These are phyloP conservation scores for Hypoxylon sp. DNA, from an alignment of 2,329 filamentous ascomycete genomes.

Conservation along the genomic window DNA sequence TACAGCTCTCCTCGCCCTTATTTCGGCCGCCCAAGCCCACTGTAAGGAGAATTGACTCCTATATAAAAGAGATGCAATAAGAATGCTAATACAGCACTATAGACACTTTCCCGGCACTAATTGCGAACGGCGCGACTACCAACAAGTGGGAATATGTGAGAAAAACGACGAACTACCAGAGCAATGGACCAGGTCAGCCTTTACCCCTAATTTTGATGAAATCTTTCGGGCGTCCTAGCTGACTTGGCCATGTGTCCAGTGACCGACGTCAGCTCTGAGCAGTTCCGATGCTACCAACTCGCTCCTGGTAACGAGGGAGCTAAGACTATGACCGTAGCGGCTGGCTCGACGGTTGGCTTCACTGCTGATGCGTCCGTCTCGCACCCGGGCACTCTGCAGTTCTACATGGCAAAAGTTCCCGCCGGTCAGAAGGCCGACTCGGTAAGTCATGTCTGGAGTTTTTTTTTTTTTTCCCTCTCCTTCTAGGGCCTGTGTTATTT, in stretches of 20 bases:
- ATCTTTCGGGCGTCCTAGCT: constrained; percentile 4
- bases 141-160: constrained; percentile 64
- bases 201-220: background rate
- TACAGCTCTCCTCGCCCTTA: constrained; percentile 49
- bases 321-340: constrained; percentile 60
- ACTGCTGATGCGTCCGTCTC: constrained; percentile 60
- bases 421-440: constrained; percentile 56
- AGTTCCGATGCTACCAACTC: constrained; percentile 68
- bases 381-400: constrained; percentile 60
- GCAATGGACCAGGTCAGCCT: constrained; percentile 59
- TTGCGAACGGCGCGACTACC: constrained; percentile 53
- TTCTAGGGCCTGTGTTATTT: too few species aligned
- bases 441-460: too few species aligned
- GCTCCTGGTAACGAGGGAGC: constrained; percentile 59
- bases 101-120: constrained; percentile 62
- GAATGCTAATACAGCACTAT: constrained; percentile 19
- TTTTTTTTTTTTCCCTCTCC: too few species aligned
- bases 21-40: constrained; percentile 56
- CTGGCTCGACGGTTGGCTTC: constrained; percentile 63
- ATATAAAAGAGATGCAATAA: background rate
- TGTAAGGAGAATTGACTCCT: constrained; percentile 52
- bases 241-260: constrained; percentile 51
- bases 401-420: constrained; percentile 61
- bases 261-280: constrained; percentile 62
- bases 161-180: constrained; percentile 66